Conservation (phyloP, 2,329 filamentous ascomycete genomes). For the Fusarium xyrophilum region DNA sequence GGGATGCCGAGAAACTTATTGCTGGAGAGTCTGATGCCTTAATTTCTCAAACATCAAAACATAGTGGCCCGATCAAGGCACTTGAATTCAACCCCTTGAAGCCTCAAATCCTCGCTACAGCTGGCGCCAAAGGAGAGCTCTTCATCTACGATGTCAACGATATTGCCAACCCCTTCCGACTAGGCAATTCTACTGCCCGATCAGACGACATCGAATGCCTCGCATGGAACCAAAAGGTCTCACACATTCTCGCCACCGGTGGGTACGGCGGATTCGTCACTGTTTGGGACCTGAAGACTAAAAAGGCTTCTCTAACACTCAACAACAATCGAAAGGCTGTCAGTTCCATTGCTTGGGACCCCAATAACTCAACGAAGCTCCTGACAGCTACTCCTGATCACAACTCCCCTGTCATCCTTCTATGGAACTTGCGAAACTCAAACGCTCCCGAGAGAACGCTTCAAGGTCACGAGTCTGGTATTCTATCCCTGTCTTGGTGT, state of each 20-base stretch:
- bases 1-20: slow-evolving; percentile 80
- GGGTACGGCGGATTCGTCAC: slow-evolving; percentile 94
- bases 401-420: slow-evolving; percentile 81
- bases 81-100: slow-evolving; percentile 96
- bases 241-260: slow-evolving; percentile 94
- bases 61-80: slow-evolving; percentile 90
- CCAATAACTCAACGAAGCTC: slow-evolving; percentile 91
- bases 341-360: slow-evolving; percentile 96
- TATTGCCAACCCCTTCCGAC: slow-evolving; percentile 82
- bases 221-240: slow-evolving; percentile 98
- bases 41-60: slow-evolving; percentile 86
- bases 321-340: slow-evolving; percentile 96
- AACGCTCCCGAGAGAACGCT: slow-evolving; percentile 91
- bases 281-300: slow-evolving; percentile 97
- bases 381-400: slow-evolving; percentile 92
- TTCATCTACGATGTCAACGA: slow-evolving; percentile 96
- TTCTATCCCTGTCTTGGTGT: slow-evolving; percentile 96
- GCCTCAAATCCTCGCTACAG: slow-evolving; percentile 89
- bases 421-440: slow-evolving; percentile 96
- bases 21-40: slow-evolving; percentile 71
- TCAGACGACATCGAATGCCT: slow-evolving; percentile 95
- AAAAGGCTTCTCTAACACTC: slow-evolving; percentile 94
- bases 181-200: slow-evolving; percentile 86
- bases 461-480: slow-evolving; percentile 90
- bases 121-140: slow-evolving; percentile 92